Percentiles rank a stretch among this genome's conserved stretches.
Conservation (phyloP, 2,329 filamentous ascomycete genomes). For the Diplocarpon rosae region DNA sequence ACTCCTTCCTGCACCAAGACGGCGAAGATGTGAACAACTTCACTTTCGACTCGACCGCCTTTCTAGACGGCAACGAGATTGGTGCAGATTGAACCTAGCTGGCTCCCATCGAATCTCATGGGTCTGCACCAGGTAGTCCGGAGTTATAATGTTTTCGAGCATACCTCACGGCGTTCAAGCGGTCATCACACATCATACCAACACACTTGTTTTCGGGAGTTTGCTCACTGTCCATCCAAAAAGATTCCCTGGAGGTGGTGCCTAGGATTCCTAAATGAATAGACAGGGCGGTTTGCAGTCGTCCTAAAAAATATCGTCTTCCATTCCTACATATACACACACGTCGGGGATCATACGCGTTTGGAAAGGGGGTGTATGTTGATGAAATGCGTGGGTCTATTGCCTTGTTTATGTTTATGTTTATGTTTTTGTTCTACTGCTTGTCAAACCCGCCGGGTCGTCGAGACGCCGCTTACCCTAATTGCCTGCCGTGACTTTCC, state of each 20-base stretch:
- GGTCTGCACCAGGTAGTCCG: slow-evolving; percentile 14
- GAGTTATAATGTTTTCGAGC: slow-evolving; percentile 26
- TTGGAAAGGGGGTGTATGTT: slow-evolving; percentile 19
- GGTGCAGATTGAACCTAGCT: slow-evolving; percentile 37
- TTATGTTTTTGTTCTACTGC: slow-evolving; percentile 1
- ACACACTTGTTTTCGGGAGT: slow-evolving; percentile 11
- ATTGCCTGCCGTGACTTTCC: slow-evolving; percentile 20
- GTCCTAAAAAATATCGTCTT: slow-evolving; percentile 17
- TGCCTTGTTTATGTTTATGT: slow-evolving; percentile 23
- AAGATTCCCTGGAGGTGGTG: slow-evolving; percentile 15
- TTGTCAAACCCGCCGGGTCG: no score
- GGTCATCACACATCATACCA: slow-evolving; percentile 21
- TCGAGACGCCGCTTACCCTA: slow-evolving; percentile 10
- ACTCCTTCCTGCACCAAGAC: slow-evolving; percentile 53
- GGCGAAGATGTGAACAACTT: slow-evolving; percentile 38
- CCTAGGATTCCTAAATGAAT: slow-evolving; percentile 13
- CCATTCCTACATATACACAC: slow-evolving; percentile 19
- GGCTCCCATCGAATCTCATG: slow-evolving; percentile 1
- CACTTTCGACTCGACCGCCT: slow-evolving; percentile 41
- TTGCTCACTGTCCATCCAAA: slow-evolving; percentile 25
- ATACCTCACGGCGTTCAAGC: slow-evolving; percentile 26
- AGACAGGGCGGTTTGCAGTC: slow-evolving; percentile 20
- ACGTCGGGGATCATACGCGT: slow-evolving; percentile 10
- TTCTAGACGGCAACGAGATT: slow-evolving; percentile 49
- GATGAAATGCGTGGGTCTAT: slow-evolving; percentile 4